Evolutionary conservation across 2,329 filamentous ascomycete genomes (phyloP), one percentile per base, ranked within the genome.

Genomic region (Fusarium ramigenum): DNA sequence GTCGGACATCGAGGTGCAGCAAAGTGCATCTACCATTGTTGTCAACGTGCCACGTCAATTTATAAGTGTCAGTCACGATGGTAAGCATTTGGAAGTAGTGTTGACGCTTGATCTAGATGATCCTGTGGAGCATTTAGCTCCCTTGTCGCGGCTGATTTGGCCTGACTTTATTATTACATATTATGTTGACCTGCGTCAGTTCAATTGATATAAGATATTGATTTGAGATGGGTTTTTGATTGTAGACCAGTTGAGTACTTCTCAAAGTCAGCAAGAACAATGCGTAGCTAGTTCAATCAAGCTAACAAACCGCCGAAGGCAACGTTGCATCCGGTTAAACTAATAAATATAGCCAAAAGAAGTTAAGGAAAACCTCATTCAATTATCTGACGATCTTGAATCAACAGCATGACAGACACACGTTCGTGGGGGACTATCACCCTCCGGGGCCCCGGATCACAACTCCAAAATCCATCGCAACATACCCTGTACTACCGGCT

Each of bases 401-500:
- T 14, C 0, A 44, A 50, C 3, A 44, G 15, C 25, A 43, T 50
- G 43, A 66, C 3, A 15, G 1, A 14, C 2, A 32, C 30, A 11
- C 42, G 61, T 25, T 4, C 16, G 16, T 36, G 46, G 56, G 65
- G 63, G 28, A 44, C 23, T 4, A 28, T 12, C n/a, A 63, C 53
- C 63, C 37, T 63, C 25, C 42, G 34, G 16, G 19, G 12, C 44
- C 8, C 39, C 44, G 39, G 39, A 15, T 66, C 21, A 3, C 9
- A 23, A 39, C 49, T 49, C 14, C 0, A 8, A 11, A 32, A 47
- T 28, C 4, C 18, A 53, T 53, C 16, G 23, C 23, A 1, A 7
- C 34, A 30, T 68, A 68, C 65, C 63, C 56, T 68, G 47, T 54
- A 68, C 19, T 16, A 2, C 11, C 66, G 66, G 64, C 39, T 10